Evolutionary conservation across 495 filamentous ascomycete genomes (phyloP).

Genomic region (Sordaria brevicollis): DNA sequence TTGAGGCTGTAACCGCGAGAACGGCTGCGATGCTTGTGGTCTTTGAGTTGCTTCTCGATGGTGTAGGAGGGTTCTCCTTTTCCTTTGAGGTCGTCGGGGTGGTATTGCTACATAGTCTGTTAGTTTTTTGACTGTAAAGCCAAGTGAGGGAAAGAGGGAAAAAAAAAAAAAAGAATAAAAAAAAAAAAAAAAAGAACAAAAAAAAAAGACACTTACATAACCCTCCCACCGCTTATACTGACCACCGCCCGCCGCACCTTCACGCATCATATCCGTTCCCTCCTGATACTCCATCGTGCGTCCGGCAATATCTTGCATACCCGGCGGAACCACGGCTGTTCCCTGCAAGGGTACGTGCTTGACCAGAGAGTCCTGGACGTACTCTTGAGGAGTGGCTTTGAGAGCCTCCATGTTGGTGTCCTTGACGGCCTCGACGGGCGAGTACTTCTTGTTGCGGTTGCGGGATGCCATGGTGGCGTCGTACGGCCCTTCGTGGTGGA

Average conservation of each 20-base stretch:
- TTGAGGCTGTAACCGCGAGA: not conserved
- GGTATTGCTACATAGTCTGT: constrained; percentile 46
- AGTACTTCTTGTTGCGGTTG: constrained; percentile 48
- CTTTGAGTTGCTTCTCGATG: constrained; percentile 52
- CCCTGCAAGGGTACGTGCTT: constrained; percentile 81
- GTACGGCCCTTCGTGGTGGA: constrained; percentile 90
- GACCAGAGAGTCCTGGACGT: constrained; percentile 61
- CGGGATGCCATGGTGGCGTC: constrained; percentile 69
- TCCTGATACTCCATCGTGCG: constrained; percentile 72
- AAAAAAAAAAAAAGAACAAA: too few relatives aligned
- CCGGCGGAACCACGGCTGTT: constrained; percentile 64
- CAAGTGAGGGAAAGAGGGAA: not conserved
- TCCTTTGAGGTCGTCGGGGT: constrained; percentile 61
- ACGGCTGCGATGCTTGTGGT: constrained; percentile 14
- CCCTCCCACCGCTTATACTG: constrained; percentile 57
- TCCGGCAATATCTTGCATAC: constrained; percentile 54
- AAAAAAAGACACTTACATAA: constrained; percentile 40
- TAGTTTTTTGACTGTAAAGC: not conserved
- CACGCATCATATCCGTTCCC: constrained; percentile 73
- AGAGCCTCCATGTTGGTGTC: constrained; percentile 68
- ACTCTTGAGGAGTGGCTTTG: constrained; percentile 72
- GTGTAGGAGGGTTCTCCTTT: constrained; percentile 71
- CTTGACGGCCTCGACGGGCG: constrained; percentile 71
- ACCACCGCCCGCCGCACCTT: constrained; percentile 46
- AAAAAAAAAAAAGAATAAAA: too few relatives aligned